phyloP scores from a whole-genome alignment of 2,329 filamentous ascomycete genomes.

The Neoarthrinium moseri region DNA sequence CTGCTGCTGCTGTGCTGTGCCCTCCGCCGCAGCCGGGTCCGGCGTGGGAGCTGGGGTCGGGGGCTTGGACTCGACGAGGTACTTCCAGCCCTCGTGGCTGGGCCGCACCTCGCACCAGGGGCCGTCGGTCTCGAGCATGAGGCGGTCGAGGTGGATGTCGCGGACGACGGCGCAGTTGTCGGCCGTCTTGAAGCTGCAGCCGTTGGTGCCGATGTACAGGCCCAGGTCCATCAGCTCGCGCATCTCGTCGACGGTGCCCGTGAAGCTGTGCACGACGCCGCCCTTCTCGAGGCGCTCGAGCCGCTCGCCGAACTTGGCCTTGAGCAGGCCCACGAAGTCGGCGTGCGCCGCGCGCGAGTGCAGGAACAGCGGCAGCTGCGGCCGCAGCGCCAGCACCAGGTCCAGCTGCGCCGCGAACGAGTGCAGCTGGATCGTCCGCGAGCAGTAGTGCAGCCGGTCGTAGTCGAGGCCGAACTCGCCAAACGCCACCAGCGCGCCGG shows the following conservation, averaged over 20 bases:
- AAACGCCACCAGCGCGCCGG: slow-evolving; percentile 67
- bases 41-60: slow-evolving; percentile 5
- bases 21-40: slow-evolving; percentile 4
- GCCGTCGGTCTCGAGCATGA: slow-evolving; percentile 96
- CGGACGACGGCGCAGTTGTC: slow-evolving; percentile 87
- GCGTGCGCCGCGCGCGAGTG: slow-evolving; percentile 85
- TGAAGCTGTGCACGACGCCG: slow-evolving; percentile 93
- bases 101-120: slow-evolving; percentile 96
- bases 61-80: slow-evolving; percentile 43
- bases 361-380: slow-evolving; percentile 85
- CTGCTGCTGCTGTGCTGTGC: slow-evolving; percentile 11
- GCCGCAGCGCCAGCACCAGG: slow-evolving; percentile 65
- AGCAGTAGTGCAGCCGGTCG: slow-evolving; percentile 81
- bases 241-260: slow-evolving; percentile 85
- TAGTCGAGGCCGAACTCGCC: slow-evolving; percentile 97
- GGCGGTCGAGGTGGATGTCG: slow-evolving; percentile 70
- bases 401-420: slow-evolving; percentile 83
- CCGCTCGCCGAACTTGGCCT: slow-evolving; percentile 51
- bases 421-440: slow-evolving; percentile 75
- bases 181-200: slow-evolving; percentile 91
- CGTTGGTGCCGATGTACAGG: slow-evolving; percentile 91
- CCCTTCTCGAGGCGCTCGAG: slow-evolving; percentile 68
- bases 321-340: slow-evolving; percentile 77
- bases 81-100: slow-evolving; percentile 80
- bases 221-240: slow-evolving; percentile 74